These are phyloP conservation scores for Alternaria sp. DNA, from an alignment of 2,329 filamentous ascomycete genomes.

Conservation along the genomic window DNA sequence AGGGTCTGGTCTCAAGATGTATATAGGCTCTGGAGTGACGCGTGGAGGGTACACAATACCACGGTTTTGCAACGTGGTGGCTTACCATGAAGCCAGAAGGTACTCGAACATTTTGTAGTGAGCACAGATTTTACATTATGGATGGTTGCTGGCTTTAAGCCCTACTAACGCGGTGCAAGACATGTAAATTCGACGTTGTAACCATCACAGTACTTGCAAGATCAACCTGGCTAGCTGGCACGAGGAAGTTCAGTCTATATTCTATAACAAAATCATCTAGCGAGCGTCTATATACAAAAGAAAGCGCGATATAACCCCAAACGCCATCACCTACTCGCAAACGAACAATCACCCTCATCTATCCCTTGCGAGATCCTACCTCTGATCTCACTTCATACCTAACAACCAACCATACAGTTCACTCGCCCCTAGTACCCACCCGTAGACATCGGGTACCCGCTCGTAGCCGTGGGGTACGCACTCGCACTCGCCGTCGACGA, in stretches of 20 bases:
- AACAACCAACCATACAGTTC: background rate
- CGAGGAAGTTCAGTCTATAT: background rate
- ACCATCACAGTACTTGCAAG: background rate
- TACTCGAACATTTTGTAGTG: background rate
- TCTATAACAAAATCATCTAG: background rate
- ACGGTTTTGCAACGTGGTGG: too few species aligned
- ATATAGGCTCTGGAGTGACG: too few species aligned
- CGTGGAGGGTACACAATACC: too few species aligned
- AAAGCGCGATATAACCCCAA: background rate
- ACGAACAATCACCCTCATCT: background rate
- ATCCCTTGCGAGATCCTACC: background rate
- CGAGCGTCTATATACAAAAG: conserved; percentile 2
- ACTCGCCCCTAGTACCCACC: background rate
- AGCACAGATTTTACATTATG: background rate
- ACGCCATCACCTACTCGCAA: background rate
- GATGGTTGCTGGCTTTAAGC: too few species aligned
- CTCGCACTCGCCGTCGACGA: background rate
- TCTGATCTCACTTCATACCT: too few species aligned
- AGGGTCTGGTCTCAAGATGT: background rate
- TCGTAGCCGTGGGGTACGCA: background rate
- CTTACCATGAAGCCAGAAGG: too few species aligned
- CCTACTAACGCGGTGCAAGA: too few species aligned
- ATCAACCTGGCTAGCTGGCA: background rate
- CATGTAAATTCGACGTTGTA: too few species aligned
- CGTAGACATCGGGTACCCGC: background rate